Evolutionary conservation across 1,284 basidiomycete genomes (phyloP).

Genomic region (Exobasidium cylindrosporum): DNA sequence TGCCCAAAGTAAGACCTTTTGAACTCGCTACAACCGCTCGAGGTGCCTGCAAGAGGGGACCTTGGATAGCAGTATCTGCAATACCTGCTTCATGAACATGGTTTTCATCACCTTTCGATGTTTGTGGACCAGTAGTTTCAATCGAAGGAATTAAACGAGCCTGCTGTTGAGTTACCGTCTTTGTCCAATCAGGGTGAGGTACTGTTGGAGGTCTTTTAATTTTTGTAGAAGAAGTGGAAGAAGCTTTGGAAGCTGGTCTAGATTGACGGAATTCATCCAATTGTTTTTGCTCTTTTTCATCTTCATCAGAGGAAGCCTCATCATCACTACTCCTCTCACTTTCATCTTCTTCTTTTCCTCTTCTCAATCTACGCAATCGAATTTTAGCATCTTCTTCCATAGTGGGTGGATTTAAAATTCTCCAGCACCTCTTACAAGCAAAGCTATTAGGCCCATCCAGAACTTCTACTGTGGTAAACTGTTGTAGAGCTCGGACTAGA

Average conservation of each 20-base stretch:
- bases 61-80: background rate
- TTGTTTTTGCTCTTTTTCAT: slow-evolving; percentile 1
- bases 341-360: slow-evolving; percentile 52
- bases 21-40: background rate
- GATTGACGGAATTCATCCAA: background rate
- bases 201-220: background rate
- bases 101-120: background rate
- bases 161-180: background rate
- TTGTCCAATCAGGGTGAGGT: background rate
- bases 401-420: slow-evolving; percentile 66
- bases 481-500: slow-evolving; percentile 65
- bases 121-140: background rate
- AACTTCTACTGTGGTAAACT: slow-evolving; percentile 85
- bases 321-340: slow-evolving; percentile 52
- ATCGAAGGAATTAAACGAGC: background rate
- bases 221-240: background rate
- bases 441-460: slow-evolving; percentile 91
- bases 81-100: background rate
- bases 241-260: background rate
- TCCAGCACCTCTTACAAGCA: slow-evolving; percentile 89
- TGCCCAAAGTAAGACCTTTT: slow-evolving; percentile 7
- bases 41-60: slow-evolving; percentile 4
- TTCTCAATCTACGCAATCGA: slow-evolving; percentile 54
- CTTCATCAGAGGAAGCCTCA: slow-evolving; percentile 6
- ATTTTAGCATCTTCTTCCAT: slow-evolving; percentile 44